Percentiles rank a stretch among this genome's conserved stretches.
Evolutionary conservation across 306 rosid genomes (phyloP).

Genomic region (Lotus japonicus): DNA sequence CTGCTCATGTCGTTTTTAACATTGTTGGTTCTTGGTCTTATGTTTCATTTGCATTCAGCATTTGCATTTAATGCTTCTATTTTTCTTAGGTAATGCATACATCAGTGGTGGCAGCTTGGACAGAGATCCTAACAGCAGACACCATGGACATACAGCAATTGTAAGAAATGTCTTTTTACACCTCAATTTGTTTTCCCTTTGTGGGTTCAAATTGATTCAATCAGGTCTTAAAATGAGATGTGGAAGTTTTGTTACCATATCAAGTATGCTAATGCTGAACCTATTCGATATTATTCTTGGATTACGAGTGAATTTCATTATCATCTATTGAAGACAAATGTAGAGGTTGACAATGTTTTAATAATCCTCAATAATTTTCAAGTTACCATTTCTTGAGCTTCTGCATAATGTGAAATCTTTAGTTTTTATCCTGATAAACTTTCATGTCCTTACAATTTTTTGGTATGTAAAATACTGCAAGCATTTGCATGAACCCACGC

Average conservation of each 20-base stretch:
- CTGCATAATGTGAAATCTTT: background rate
- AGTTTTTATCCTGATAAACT: background rate
- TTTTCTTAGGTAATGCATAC: constrained; percentile 46
- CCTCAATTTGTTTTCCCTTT: background rate
- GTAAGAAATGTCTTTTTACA: constrained; percentile 35
- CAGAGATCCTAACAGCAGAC: constrained; percentile 38
- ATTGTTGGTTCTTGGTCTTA: background rate
- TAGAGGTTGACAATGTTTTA: background rate
- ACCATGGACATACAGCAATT: constrained; percentile 30
- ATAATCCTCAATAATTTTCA: background rate
- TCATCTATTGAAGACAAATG: background rate
- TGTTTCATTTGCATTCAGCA: constrained; percentile 10
- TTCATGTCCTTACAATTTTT: too few species aligned
- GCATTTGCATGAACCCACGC: constrained; percentile 2
- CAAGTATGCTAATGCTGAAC: background rate
- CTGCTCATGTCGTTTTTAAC: background rate
- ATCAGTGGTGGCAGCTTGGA: constrained; percentile 41
- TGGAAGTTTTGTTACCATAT: background rate
- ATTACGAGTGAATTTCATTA: background rate
- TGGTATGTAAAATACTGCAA: too few species aligned
- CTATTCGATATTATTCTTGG: background rate
- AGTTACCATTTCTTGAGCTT: background rate
- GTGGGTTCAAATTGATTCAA: background rate
- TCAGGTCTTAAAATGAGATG: background rate
- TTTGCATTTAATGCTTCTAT: constrained; percentile 15